A percentile compares a stretch with the other conserved stretches of the same genome.
These are phyloP conservation scores for Gnetum montanum DNA, from an alignment of 75 land plant species.

Conservation along the genomic window DNA sequence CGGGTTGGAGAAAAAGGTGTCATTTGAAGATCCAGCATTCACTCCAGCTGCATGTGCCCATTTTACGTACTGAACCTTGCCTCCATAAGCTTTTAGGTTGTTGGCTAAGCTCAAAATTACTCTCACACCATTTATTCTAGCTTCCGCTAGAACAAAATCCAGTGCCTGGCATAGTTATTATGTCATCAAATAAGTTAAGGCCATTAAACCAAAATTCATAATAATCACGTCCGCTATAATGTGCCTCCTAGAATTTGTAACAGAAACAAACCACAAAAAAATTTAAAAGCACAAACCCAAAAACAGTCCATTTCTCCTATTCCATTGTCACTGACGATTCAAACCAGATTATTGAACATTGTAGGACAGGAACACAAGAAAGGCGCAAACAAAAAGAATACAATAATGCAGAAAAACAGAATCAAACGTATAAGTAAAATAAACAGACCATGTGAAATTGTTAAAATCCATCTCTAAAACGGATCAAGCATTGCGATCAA, in stretches of 20 bases:
- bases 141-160: slow-evolving; percentile 54
- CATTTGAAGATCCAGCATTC: slow-evolving; percentile 15
- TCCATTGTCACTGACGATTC: too few species aligned
- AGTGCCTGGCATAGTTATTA: slow-evolving; percentile 46
- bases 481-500: too few species aligned
- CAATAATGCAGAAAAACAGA: too few species aligned
- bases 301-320: too few species aligned
- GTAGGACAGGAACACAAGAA: too few species aligned
- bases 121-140: slow-evolving; percentile 34
- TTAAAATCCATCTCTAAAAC: too few species aligned
- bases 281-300: too few species aligned
- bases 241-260: not conserved
- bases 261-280: not conserved
- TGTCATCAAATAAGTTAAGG: too few species aligned
- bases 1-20: slow-evolving; percentile 42
- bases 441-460: too few species aligned
- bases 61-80: slow-evolving; percentile 44
- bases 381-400: too few species aligned
- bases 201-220: not conserved
- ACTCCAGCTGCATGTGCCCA: slow-evolving; percentile 42
- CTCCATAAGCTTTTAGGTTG: slow-evolving; percentile 48
- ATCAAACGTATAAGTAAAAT: too few species aligned
- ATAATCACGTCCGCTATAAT: not conserved
- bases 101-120: slow-evolving; percentile 59
- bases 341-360: too few species aligned